Percentiles rank a stretch among this genome's conserved stretches.
Evolutionary conservation across 345 rosid species (phyloP).

Genomic region (Hibiscus tridactylites): DNA sequence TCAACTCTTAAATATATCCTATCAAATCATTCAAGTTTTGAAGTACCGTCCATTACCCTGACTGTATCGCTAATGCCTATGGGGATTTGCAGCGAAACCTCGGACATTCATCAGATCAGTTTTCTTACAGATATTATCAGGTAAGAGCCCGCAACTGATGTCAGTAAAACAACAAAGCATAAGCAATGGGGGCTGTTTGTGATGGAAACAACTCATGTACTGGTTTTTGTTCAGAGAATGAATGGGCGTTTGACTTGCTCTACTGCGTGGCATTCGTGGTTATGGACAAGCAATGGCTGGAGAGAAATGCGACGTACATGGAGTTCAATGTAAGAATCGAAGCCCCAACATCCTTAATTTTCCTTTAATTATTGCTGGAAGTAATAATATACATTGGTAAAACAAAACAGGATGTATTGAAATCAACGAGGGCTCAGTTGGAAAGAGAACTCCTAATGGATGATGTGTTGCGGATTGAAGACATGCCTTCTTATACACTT

Average conservation of each 20-base stretch:
- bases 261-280: constrained; percentile 79
- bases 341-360: too few relatives aligned
- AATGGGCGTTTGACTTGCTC: constrained; percentile 91
- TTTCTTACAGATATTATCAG: constrained; percentile 82
- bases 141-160: constrained; percentile 24
- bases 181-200: not conserved
- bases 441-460: constrained; percentile 2
- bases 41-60: not conserved
- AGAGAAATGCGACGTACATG: constrained; percentile 85
- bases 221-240: constrained; percentile 43
- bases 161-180: not conserved
- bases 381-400: too few relatives aligned
- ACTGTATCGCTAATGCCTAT: constrained; percentile 6
- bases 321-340: constrained; percentile 70
- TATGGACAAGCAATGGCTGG: constrained; percentile 96
- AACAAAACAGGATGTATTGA: not conserved
- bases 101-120: constrained; percentile 63
- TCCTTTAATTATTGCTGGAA: too few relatives aligned
- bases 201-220: too few relatives aligned
- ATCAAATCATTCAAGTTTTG: not conserved
- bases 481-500: not conserved
- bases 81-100: constrained; percentile 55
- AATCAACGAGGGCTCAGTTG: not conserved
- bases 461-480: constrained; percentile 14
- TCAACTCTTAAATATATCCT: not conserved